These are phyloP conservation scores for Coprinopsis sp. DNA, from an alignment of 768 basidiomycete genomes.

Conservation along the genomic window DNA sequence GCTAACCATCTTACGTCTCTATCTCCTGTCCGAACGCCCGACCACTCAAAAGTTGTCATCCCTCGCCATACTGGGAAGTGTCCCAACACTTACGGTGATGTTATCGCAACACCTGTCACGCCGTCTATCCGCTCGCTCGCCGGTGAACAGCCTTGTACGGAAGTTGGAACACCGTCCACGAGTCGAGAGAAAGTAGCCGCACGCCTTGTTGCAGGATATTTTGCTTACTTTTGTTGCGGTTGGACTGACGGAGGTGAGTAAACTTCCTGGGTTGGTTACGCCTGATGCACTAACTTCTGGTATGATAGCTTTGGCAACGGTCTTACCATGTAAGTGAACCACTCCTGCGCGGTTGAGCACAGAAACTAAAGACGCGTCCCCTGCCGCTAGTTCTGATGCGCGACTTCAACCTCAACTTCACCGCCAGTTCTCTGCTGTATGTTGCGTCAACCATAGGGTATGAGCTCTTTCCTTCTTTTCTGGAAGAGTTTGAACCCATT, in stretches of 20 bases:
- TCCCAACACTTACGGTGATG: constrained; percentile 12
- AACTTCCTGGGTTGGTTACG: background rate
- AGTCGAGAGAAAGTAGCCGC: constrained; percentile 26
- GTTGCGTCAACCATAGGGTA: constrained; percentile 47
- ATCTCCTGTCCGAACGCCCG: constrained; percentile 29
- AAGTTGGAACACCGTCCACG: background rate
- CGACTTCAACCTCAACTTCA: constrained; percentile 45
- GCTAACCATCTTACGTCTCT: constrained; percentile 23
- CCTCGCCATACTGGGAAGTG: constrained; percentile 24
- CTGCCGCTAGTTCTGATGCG: constrained; percentile 41
- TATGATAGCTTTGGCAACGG: constrained; percentile 42
- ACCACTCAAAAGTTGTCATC: constrained; percentile 28
- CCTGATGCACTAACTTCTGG: background rate
- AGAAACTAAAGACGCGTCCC: no score
- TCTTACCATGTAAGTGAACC: constrained; percentile 44
- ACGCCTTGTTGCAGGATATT: constrained; percentile 40
- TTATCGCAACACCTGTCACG: constrained; percentile 15
- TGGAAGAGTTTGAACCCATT: background rate
- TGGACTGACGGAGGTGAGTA: constrained; percentile 47
- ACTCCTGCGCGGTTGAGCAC: background rate
- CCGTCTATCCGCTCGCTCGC: constrained; percentile 6
- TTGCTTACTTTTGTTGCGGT: constrained; percentile 47
- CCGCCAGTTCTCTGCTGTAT: constrained; percentile 50
- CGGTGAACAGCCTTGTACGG: background rate
- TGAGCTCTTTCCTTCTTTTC: constrained; percentile 12